A percentile compares a stretch with the other conserved stretches of the same genome.
phyloP scores from a whole-genome alignment of 148 eudicot genomes.

The Vaccinium vitisidaea region DNA sequence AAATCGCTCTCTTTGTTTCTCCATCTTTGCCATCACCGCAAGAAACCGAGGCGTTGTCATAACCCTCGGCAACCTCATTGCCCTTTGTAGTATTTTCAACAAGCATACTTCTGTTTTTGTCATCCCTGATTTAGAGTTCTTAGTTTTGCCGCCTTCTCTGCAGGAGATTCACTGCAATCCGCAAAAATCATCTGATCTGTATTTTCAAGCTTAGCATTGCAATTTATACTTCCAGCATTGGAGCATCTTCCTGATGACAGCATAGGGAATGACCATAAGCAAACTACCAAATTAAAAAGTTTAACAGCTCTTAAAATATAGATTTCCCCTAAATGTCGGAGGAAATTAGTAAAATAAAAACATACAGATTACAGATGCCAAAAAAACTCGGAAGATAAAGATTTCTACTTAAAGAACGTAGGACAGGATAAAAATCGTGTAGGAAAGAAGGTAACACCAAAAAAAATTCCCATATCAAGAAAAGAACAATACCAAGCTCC shows the following conservation, averaged over 20 bases:
- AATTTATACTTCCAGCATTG: conserved; percentile 19
- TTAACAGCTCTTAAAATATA: background rate
- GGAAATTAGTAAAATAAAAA: too few relatives aligned
- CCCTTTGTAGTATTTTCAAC: conserved; percentile 16
- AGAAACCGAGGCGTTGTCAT: conserved; percentile 25
- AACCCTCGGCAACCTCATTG: conserved; percentile 4
- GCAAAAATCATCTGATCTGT: background rate
- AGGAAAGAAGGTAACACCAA: background rate
- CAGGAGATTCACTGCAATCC: background rate
- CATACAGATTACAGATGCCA: background rate
- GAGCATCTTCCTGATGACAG: conserved; percentile 33
- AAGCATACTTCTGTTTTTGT: background rate
- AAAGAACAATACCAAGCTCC: background rate
- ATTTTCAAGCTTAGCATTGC: conserved; percentile 11
- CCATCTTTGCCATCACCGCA: conserved; percentile 39
- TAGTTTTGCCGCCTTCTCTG: conserved; percentile 2
- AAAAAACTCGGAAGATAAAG: background rate
- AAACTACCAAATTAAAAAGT: conserved; percentile 15
- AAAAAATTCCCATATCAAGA: background rate
- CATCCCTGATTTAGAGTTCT: background rate
- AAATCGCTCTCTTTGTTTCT: conserved; percentile 42
- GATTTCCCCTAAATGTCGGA: background rate
- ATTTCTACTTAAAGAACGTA: background rate
- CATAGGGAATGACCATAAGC: conserved; percentile 21
- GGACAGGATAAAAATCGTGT: background rate